Evolutionary conservation across 345 rosid species (phyloP).

Genomic region (Pistacia vera): DNA sequence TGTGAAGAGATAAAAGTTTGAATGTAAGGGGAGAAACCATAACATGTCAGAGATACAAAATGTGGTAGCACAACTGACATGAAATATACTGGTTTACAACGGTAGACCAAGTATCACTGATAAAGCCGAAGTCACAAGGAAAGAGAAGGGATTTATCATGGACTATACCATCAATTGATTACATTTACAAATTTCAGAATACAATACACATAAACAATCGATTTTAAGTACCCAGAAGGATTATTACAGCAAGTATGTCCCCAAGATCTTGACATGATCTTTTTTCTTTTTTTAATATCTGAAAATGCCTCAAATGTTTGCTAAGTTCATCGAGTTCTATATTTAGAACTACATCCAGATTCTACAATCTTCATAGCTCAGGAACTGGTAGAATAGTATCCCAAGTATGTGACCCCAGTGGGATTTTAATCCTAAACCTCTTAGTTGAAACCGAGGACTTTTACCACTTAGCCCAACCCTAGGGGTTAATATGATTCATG

Average conservation of each 20-base stretch:
- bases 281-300: no score
- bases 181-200: background rate
- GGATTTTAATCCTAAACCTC: no score
- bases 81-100: background rate
- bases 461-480: no score
- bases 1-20: background rate
- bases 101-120: background rate
- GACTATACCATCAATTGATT: background rate
- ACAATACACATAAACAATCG: background rate
- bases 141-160: background rate
- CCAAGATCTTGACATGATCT: constrained; percentile 1
- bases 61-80: background rate
- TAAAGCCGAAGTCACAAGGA: no score
- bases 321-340: no score
- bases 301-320: no score
- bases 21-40: background rate
- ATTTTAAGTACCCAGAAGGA: background rate
- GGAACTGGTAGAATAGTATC: no score
- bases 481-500: background rate
- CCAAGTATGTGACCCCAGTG: no score
- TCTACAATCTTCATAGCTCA: no score
- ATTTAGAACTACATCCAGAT: no score
- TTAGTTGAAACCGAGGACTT: no score
- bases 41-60: background rate
- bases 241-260: background rate